Evolutionary conservation across 441 rosid genomes (phyloP).

Genomic region (Pelargonium citronellum): DNA sequence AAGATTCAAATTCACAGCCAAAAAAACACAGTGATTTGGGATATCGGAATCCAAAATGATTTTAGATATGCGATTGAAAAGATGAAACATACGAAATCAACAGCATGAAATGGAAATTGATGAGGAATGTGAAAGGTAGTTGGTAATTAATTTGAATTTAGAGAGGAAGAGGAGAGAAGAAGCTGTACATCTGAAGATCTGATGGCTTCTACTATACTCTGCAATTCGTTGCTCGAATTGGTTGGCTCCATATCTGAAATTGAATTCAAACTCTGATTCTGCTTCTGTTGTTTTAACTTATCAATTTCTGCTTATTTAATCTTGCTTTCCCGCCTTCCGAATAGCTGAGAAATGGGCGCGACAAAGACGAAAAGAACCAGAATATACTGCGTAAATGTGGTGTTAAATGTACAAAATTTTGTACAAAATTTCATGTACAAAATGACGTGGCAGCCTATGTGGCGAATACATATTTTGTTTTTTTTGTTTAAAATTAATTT

Average conservation of each 20-base stretch:
- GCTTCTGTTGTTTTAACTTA: too few species aligned
- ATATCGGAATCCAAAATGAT: not conserved
- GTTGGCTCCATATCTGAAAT: conserved; percentile 29
- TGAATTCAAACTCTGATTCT: too few species aligned
- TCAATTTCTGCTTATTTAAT: too few species aligned
- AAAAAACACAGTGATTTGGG: not conserved
- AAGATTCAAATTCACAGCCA: conserved; percentile 3
- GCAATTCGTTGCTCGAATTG: conserved; percentile 30
- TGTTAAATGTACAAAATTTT: too few species aligned
- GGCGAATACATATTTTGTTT: too few species aligned
- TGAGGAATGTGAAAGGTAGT: not conserved
- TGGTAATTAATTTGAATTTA: not conserved
- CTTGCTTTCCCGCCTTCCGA: too few species aligned
- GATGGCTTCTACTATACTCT: conserved; percentile 38
- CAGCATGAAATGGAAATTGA: not conserved
- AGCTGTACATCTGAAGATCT: conserved; percentile 56
- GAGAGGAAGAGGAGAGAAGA: conserved; percentile 7
- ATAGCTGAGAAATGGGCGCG: too few species aligned
- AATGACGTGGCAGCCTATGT: too few species aligned
- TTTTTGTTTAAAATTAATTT: too few species aligned
- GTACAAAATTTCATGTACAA: too few species aligned
- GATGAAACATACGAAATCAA: not conserved
- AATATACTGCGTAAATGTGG: too few species aligned
- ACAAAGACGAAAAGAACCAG: too few species aligned
- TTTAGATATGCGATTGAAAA: not conserved